Evolutionary conservation across 257 asterid genomes (phyloP).

Genomic region (Solanum sejunctum): DNA sequence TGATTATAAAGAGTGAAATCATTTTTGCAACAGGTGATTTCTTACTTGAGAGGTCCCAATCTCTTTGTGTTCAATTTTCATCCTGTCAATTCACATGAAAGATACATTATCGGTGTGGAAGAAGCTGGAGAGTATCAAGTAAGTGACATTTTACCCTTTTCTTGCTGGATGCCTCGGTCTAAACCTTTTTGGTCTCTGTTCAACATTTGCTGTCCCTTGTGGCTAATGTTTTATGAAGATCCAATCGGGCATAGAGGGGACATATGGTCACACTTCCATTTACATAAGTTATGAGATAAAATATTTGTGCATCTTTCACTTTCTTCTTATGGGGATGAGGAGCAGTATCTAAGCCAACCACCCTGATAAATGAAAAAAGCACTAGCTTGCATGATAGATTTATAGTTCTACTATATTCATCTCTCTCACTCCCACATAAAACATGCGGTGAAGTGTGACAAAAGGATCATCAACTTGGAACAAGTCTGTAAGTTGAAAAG

Average conservation of each 20-base stretch:
- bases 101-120: slow-evolving; percentile 71
- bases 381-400: neutral
- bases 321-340: neutral
- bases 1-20: neutral
- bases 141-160: slow-evolving; percentile 23
- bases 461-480: neutral
- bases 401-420: neutral
- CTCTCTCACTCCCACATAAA: neutral
- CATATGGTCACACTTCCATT: neutral
- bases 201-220: neutral
- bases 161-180: neutral
- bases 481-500: neutral
- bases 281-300: neutral
- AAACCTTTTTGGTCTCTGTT: neutral
- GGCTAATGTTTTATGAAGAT: neutral
- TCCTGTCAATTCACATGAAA: slow-evolving; percentile 55
- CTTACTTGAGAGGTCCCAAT: slow-evolving; percentile 75
- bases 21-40: slow-evolving; percentile 55
- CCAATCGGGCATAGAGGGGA: neutral
- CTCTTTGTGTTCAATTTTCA: slow-evolving; percentile 83
- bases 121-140: slow-evolving; percentile 99
- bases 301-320: neutral
- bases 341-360: neutral
- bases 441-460: neutral
- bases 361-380: neutral